Conservation (phyloP, 805 yeast genomes). For the Saturnispora besseyi region DNA sequence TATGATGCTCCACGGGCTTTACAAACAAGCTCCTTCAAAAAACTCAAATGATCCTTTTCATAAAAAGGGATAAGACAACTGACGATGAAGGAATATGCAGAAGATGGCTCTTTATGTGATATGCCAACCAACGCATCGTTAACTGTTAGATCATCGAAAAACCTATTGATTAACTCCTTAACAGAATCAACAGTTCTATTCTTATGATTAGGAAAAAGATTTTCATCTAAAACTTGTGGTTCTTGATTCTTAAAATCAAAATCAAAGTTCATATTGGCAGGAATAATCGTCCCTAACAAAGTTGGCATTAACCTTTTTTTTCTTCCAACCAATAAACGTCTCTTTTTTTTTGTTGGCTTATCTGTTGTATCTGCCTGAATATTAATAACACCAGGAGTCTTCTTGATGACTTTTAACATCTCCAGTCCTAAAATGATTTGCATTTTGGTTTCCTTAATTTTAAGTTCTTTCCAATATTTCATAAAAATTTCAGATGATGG, state of each 20-base stretch:
- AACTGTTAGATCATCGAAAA: slow-evolving; percentile 27
- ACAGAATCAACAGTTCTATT: slow-evolving; percentile 5
- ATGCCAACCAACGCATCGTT: slow-evolving; percentile 27
- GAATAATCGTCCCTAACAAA: slow-evolving; percentile 24
- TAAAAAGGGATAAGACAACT: slow-evolving; percentile 25
- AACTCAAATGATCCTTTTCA: slow-evolving; percentile 18
- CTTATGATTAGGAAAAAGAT: neutral
- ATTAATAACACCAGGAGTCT: neutral
- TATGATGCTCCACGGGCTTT: slow-evolving; percentile 26
- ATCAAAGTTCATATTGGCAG: slow-evolving; percentile 19
- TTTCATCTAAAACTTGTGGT: neutral
- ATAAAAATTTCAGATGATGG: slow-evolving; percentile 6
- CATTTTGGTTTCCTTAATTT: slow-evolving; percentile 23
- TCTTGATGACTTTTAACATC: slow-evolving; percentile 15
- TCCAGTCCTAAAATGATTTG: slow-evolving; percentile 25
- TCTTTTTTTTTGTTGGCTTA: slow-evolving; percentile 1
- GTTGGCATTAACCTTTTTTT: slow-evolving; percentile 28
- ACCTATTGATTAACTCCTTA: slow-evolving; percentile 13
- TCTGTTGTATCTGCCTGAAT: neutral
- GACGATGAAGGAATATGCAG: slow-evolving; percentile 23
- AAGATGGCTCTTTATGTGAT: slow-evolving; percentile 19
- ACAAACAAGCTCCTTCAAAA: slow-evolving; percentile 22
- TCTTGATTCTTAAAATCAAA: slow-evolving; percentile 19
- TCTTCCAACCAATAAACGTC: slow-evolving; percentile 19
- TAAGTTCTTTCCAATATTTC: slow-evolving; percentile 12